Percentiles rank a stretch among this genome's conserved stretches.
phyloP scores from a whole-genome alignment of 1,284 basidiomycete species.

The Exobasidium rhododendri region DNA sequence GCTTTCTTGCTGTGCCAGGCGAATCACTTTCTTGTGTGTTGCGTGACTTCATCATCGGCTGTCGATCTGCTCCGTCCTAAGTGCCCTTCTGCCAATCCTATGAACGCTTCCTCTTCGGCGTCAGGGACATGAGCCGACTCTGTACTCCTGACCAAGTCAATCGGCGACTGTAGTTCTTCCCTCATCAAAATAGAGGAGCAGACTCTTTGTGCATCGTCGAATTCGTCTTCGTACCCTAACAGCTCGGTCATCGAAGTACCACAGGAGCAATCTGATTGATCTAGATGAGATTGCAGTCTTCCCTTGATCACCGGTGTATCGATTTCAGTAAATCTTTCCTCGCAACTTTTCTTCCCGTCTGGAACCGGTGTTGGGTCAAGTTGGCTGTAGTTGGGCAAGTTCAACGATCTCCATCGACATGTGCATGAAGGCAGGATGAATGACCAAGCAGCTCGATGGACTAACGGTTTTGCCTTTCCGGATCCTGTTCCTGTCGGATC shows the following conservation, averaged over 20 bases:
- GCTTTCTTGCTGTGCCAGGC: too few species aligned
- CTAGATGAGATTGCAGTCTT: neutral
- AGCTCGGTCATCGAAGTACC: slow-evolving; percentile 6
- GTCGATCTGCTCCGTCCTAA: too few species aligned
- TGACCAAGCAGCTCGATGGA: neutral
- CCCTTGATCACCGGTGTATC: neutral
- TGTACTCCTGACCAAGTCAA: too few species aligned
- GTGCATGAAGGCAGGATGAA: slow-evolving; percentile 9
- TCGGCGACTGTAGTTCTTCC: slow-evolving; percentile 1
- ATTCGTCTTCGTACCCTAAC: slow-evolving; percentile 10
- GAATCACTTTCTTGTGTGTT: too few species aligned
- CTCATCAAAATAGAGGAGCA: neutral
- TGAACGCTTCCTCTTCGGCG: neutral
- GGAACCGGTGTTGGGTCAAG: slow-evolving; percentile 9
- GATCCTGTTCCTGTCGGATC: neutral
- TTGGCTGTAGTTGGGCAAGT: slow-evolving; percentile 10
- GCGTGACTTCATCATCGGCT: too few species aligned
- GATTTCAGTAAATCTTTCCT: neutral
- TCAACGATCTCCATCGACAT: slow-evolving; percentile 11
- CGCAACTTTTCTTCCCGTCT: too few species aligned
- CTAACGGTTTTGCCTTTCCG: neutral
- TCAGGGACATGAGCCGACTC: too few species aligned
- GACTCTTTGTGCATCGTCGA: slow-evolving; percentile 5
- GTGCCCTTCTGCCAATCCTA: too few species aligned
- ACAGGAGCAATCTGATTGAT: slow-evolving; percentile 10